Evolutionary conservation across 2,329 filamentous ascomycete species (phyloP), one percentile per base, ranked within the genome.

Genomic region (Simplicillium sp.): DNA sequence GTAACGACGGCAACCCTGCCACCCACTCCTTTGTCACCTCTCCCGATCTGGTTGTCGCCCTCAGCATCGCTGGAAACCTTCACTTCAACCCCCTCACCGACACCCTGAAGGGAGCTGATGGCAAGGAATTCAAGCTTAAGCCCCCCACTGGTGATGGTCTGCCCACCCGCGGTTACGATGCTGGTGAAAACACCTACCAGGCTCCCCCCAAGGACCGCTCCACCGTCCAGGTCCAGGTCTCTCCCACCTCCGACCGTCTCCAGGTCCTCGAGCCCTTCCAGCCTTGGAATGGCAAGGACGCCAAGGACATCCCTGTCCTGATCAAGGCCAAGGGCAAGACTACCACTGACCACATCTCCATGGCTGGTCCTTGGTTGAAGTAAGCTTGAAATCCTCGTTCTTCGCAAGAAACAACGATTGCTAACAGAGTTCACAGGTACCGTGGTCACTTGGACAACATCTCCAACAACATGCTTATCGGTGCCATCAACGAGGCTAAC

Each of bases 381-480:
- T 25, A 25, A 25, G 20, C 9, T 25, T 25, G 9, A 25, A 25
- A 25, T 5, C 9, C 9, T 25, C 6, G 20, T 5, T 9, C 9
- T 25, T 5, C 5, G 5, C 9, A 25, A 25, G 20, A 25, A 25
- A 9, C 20, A 25, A 25, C 9, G 20, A 25, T 25, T 25, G 20
- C 20, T 25, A 25, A 25, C 20, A 25, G 9, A n/a, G 9, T 25
- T 5, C 20, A 25, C n/a, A 25, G 20, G 20, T 97, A 96, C 80
- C 87, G 90, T 77, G 90, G 90, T 48, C 90, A 97, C 64, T 77
- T 97, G 58, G 90, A 96, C 80, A 97, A 97, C 79, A 96, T 97
- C 71, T 96, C 89, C 62, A 96, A 97, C 82, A 97, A 97, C 79
- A 94, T 96, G 87, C 70, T 97, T 65, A 96, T 97, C 55, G 90